These are phyloP conservation scores for Syzygium aqueum DNA, from an alignment of 345 rosid genomes.

Conservation along the genomic window DNA sequence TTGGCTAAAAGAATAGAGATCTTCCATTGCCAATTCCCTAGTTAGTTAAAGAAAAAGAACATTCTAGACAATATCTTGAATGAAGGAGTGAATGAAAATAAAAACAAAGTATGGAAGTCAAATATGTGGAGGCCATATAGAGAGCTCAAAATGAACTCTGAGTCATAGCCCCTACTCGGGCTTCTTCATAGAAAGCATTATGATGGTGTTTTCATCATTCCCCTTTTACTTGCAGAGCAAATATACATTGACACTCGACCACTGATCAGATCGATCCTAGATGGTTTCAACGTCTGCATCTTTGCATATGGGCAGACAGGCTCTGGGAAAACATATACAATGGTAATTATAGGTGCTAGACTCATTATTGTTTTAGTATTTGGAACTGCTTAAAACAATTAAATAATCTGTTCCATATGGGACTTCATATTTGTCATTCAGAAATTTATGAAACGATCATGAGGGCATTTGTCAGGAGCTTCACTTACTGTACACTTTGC, in stretches of 20 bases:
- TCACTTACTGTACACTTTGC: neutral
- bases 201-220: neutral
- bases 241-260: constrained; percentile 78
- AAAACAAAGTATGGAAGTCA: neutral
- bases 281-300: constrained; percentile 92
- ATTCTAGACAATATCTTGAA: neutral
- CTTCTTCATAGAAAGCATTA: neutral
- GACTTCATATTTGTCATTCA: neutral
- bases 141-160: neutral
- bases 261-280: constrained; percentile 76
- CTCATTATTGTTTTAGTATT: neutral
- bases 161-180: neutral
- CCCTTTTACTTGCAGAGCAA: constrained; percentile 44
- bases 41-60: neutral
- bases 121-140: neutral
- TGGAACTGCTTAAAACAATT: neutral
- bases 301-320: constrained; percentile 99
- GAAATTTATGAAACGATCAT: neutral
- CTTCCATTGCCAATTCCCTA: neutral
- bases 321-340: constrained; percentile 96
- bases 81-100: neutral
- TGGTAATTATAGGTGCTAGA: constrained; percentile 37
- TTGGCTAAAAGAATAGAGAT: neutral
- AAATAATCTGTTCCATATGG: neutral
- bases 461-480: neutral